phyloP scores from a whole-genome alignment of 495 filamentous ascomycete species.

The Bombardia bombarda region DNA sequence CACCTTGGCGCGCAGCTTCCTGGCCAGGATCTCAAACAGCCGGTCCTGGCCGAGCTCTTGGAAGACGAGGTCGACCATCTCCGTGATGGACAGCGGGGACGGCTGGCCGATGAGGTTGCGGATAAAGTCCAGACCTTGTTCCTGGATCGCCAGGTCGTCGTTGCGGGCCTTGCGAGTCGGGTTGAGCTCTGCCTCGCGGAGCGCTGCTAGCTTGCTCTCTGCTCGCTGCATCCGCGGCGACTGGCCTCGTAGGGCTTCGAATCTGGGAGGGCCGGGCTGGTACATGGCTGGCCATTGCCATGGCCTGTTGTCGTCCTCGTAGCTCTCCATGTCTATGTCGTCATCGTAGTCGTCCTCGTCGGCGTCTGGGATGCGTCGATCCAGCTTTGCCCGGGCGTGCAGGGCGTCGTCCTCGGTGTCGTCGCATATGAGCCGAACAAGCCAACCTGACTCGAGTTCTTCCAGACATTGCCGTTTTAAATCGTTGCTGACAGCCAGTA shows the following conservation, averaged over 20 bases:
- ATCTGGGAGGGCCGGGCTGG: neutral
- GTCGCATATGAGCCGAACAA: slow-evolving; percentile 64
- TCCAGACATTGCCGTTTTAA: slow-evolving; percentile 70
- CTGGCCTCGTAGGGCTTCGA: slow-evolving; percentile 3
- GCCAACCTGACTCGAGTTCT: slow-evolving; percentile 68
- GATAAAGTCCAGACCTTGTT: slow-evolving; percentile 80
- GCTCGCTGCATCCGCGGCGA: slow-evolving; percentile 34
- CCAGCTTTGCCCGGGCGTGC: slow-evolving; percentile 24
- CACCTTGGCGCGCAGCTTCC: slow-evolving; percentile 57
- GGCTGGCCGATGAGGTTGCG: slow-evolving; percentile 69
- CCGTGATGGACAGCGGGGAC: slow-evolving; percentile 25
- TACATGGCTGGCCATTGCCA: slow-evolving; percentile 19
- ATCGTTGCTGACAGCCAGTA: slow-evolving; percentile 55
- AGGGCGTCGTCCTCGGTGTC: slow-evolving; percentile 45
- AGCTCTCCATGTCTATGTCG: slow-evolving; percentile 49
- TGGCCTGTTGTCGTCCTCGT: slow-evolving; percentile 17
- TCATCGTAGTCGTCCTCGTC: slow-evolving; percentile 59
- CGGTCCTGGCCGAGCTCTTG: slow-evolving; percentile 62
- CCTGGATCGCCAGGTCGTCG: slow-evolving; percentile 79
- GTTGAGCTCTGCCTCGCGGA: slow-evolving; percentile 50
- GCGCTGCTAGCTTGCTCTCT: slow-evolving; percentile 37
- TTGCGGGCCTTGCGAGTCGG: slow-evolving; percentile 52
- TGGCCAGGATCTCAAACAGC: slow-evolving; percentile 65
- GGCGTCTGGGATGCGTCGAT: slow-evolving; percentile 18
- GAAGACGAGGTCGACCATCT: slow-evolving; percentile 84